Conservation (phyloP, 177 flowering plant species). For the Tripterygium wilfordii region DNA sequence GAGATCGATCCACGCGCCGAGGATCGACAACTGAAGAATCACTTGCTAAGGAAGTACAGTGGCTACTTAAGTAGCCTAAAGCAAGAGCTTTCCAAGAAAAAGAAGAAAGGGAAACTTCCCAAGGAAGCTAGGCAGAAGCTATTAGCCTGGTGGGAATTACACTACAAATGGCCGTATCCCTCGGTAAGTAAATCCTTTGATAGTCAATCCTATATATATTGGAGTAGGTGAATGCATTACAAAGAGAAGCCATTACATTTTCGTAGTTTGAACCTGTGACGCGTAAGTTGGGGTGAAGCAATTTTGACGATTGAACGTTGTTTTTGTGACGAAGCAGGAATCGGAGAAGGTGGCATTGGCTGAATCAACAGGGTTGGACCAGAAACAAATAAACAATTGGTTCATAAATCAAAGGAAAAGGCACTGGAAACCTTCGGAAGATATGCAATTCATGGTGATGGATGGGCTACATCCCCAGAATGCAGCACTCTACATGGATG, state of each 20-base stretch:
- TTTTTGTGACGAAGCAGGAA: constrained; percentile 40
- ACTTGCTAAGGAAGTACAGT: not conserved
- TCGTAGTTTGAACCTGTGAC: no score
- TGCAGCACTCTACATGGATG: constrained; percentile 79
- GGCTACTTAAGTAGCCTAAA: not conserved
- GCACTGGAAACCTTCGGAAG: constrained; percentile 98
- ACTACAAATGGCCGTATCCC: constrained; percentile 5
- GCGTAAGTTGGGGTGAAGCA: no score
- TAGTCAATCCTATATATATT: no score
- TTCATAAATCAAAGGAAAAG: constrained; percentile 92
- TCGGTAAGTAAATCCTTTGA: not conserved
- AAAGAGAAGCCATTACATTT: no score
- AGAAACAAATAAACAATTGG: constrained; percentile 94
- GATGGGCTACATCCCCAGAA: constrained; percentile 82
- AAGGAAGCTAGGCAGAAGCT: constrained; percentile 2
- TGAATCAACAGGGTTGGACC: constrained; percentile 91
- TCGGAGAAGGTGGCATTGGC: constrained; percentile 94
- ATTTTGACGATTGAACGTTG: no score
- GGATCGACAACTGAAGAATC: not conserved
- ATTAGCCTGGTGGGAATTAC: constrained; percentile 1
- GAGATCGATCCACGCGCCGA: not conserved
- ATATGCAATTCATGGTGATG: constrained; percentile 95
- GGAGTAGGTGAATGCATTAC: no score
- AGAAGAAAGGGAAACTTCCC: constrained; percentile 6
- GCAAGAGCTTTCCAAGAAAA: constrained; percentile 4